Evolutionary conservation across 169 alveolate species (phyloP).

Genomic region (Plasmodium coatneyi): DNA sequence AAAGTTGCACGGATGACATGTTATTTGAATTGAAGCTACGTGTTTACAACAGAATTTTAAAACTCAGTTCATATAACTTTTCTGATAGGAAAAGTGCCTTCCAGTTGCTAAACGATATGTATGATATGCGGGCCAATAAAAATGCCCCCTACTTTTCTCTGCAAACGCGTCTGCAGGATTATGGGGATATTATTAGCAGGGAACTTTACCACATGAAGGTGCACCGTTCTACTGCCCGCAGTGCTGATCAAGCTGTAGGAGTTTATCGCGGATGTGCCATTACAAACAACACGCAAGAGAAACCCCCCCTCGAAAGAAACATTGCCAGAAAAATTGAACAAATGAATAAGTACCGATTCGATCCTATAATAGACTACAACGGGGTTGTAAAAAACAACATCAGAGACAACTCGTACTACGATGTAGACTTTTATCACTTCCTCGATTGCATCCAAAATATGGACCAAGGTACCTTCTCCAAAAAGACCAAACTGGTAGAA

Average conservation of each 20-base stretch:
- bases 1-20: neutral
- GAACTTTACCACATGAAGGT: constrained; percentile 16
- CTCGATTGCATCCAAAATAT: constrained; percentile 5
- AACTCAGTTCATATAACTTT: constrained; percentile 46
- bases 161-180: constrained; percentile 10
- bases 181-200: constrained; percentile 13
- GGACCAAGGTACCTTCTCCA: neutral
- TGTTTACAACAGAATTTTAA: constrained; percentile 48
- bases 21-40: constrained; percentile 29
- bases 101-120: constrained; percentile 23
- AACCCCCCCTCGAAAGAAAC: constrained; percentile 1
- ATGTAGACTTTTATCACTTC: constrained; percentile 48
- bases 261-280: neutral
- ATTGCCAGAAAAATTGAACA: neutral
- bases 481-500: neutral
- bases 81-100: constrained; percentile 40
- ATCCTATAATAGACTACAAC: constrained; percentile 29
- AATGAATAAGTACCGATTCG: constrained; percentile 38
- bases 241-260: neutral
- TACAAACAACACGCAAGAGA: neutral
- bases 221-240: neutral
- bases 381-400: constrained; percentile 60
- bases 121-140: constrained; percentile 25
- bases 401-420: constrained; percentile 24
- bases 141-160: constrained; percentile 39